Percentiles rank a stretch among this genome's conserved stretches.
These are phyloP conservation scores for Hevea brasiliensis DNA, from an alignment of 345 rosid species.

Conservation along the genomic window DNA sequence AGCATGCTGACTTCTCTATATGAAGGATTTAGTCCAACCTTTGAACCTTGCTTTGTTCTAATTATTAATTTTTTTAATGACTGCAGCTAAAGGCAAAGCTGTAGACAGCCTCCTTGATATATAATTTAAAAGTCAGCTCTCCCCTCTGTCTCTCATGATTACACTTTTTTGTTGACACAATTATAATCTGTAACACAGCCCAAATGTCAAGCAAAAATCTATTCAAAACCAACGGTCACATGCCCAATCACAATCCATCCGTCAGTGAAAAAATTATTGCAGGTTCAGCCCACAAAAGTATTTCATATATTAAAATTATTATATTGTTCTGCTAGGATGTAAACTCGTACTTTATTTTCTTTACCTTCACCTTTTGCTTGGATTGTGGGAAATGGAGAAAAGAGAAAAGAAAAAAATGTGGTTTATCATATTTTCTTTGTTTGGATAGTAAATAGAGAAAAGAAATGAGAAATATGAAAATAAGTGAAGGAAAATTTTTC, in stretches of 20 bases:
- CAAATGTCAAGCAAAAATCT: slow-evolving; percentile 12
- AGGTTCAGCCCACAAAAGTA: neutral
- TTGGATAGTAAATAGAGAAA: no score
- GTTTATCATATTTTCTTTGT: no score
- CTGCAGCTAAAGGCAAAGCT: slow-evolving; percentile 7
- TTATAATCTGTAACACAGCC: slow-evolving; percentile 10
- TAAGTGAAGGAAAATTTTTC: no score
- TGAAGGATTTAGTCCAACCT: neutral
- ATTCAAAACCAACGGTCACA: slow-evolving; percentile 29
- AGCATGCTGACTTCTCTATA: slow-evolving; percentile 5
- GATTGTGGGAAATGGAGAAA: no score
- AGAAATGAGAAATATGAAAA: no score
- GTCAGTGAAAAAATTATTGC: neutral
- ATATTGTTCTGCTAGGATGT: neutral
- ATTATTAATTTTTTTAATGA: neutral
- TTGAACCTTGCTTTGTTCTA: neutral
- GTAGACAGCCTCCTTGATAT: neutral
- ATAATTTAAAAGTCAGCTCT: slow-evolving; percentile 7
- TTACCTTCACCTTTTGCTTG: no score
- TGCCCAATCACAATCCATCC: slow-evolving; percentile 13
- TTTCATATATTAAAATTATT: neutral
- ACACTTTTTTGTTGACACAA: slow-evolving; percentile 18
- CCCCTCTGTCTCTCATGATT: neutral
- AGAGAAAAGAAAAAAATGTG: no score
- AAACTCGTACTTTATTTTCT: no score